phyloP scores from a whole-genome alignment of 192 early-diverging fungal species.

The Backusella psychrophila region DNA sequence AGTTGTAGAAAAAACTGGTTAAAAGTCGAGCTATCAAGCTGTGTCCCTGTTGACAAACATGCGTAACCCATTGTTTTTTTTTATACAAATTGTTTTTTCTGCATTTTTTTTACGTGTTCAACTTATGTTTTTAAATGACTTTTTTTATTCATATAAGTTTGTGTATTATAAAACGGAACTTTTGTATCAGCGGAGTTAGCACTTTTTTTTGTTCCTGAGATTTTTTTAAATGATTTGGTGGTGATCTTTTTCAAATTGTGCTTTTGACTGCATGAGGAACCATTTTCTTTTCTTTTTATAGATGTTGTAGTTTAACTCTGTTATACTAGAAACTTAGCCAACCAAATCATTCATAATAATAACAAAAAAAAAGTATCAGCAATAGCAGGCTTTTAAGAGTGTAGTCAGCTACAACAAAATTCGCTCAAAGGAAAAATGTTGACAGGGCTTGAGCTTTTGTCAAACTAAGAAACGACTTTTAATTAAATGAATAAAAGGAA shows the following conservation, averaged over 20 bases:
- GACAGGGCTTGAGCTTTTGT: not conserved
- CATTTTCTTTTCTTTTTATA: not conserved
- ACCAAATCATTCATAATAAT: not conserved
- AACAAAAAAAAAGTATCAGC: not conserved
- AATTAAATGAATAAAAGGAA: not conserved
- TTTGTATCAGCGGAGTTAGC: not conserved
- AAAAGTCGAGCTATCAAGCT: not conserved
- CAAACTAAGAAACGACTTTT: not conserved
- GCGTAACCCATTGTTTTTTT: not conserved
- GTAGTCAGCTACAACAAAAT: not conserved
- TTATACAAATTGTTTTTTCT: not conserved
- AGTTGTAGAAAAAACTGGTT: not conserved
- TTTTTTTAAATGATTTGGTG: not conserved
- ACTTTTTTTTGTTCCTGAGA: not conserved
- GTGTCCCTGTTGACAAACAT: not conserved
- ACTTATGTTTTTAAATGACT: not conserved
- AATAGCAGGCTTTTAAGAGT: not conserved
- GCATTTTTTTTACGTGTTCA: not conserved
- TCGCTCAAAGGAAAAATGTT: not conserved
- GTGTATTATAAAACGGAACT: not conserved
- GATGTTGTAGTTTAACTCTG: not conserved
- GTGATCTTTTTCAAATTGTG: not conserved
- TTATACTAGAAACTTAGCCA: not conserved
- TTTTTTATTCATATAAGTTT: not conserved
- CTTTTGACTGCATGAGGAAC: not conserved